These are phyloP conservation scores for Kluyveromyces lactis DNA, from an alignment of 805 yeast species.

Conservation along the genomic window DNA sequence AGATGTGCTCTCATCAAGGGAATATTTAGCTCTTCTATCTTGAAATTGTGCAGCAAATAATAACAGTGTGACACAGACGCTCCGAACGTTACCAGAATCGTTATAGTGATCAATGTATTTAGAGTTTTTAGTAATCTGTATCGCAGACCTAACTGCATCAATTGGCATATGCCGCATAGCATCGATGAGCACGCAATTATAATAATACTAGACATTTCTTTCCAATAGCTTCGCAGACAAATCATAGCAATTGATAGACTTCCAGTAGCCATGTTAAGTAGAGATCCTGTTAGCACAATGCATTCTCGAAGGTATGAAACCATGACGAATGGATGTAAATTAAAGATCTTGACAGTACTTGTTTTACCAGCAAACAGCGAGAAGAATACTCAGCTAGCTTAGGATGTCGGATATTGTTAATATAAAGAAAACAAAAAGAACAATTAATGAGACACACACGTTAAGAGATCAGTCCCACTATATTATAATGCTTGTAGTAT, in stretches of 20 bases:
- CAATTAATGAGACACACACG: too few species aligned
- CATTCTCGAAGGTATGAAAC: not conserved
- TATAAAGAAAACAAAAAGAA: too few species aligned
- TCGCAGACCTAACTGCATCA: not conserved
- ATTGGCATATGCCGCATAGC: constrained; percentile 10
- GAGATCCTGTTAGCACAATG: not conserved
- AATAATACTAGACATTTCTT: constrained; percentile 8
- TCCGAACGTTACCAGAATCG: not conserved
- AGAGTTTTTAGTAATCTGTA: not conserved
- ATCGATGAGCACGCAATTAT: constrained; percentile 19
- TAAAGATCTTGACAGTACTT: too few species aligned
- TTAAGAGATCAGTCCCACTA: too few species aligned
- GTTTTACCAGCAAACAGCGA: too few species aligned
- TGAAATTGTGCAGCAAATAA: not conserved
- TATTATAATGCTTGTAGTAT: too few species aligned
- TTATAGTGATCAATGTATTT: not conserved
- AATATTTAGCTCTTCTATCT: not conserved
- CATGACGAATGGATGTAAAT: not conserved
- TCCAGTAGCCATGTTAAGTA: constrained; percentile 5
- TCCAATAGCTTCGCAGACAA: constrained; percentile 1
- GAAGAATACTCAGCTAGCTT: too few species aligned
- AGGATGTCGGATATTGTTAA: too few species aligned
- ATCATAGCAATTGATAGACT: constrained; percentile 5
- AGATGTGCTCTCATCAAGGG: constrained; percentile 5
- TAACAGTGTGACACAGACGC: constrained; percentile 1